Base-by-base conservation (phyloP, 2,329 filamentous ascomycete species). In the Elsinoe necatrix region DNA sequence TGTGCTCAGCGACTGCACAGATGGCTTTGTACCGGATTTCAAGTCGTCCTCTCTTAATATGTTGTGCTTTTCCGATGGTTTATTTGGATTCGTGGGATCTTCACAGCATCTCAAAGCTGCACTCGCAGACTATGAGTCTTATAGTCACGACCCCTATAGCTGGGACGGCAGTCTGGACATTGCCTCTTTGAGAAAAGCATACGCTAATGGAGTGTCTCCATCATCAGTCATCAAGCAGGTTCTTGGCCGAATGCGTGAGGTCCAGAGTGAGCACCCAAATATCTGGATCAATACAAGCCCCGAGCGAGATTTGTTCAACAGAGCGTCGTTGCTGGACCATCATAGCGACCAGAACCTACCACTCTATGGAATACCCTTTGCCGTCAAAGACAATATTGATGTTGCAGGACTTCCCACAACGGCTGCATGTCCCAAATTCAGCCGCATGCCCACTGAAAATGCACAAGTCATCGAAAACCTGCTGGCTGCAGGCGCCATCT, bases 361-460 rank as follows among this genome's bases (percentile, higher is more conserved):
- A 3, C 70, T 83, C 0, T 82, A 75, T 60, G 80, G 80, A 25
- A 65, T 82, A 1, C 79, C 80, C 0, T 83, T 82, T 61, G 75
- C 75, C 1, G 71, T 81, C 52, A 82, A 82, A 63, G 80, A 82
- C 64, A 77, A 71, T 39, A 78, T 81, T 54, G 79, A 82, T 60
- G 70, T 81, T 12, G 71, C 72, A 11, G 73, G 75, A 0, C 60
- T 79, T 23, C 66, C 67, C 1, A 82, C 79, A 0, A 81, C 79
- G 2, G 74, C 74, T 1, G 78, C 73, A 1, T 80, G 79, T 57
- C 73, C 75, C 21, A 66, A 68, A n/a, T 75, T 77, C 34, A 67
- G 75, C 1, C 78, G 78, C 61, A 70, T 70, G 41, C 79, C 75
- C 12, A 64, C 65, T 3, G 63, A 63, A 4, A 79, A 81, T 61